Percentiles rank a stretch among this genome's conserved stretches.
These are phyloP conservation scores for Celoporthe dispersa DNA, from an alignment of 2,329 filamentous ascomycete genomes.

Conservation along the genomic window DNA sequence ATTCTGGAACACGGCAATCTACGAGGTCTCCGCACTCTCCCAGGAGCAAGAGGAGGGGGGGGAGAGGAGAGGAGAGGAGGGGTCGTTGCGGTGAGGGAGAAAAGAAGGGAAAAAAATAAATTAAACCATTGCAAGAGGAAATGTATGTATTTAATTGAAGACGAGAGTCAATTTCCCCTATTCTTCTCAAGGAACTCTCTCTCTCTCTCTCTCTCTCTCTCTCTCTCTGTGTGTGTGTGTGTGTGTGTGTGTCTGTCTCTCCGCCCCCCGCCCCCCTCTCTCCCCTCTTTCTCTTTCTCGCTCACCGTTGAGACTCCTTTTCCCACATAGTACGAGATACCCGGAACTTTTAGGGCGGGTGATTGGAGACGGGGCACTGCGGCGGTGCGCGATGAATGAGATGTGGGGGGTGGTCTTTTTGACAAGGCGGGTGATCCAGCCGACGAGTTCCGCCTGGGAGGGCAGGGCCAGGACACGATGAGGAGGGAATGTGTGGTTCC, in stretches of 20 bases:
- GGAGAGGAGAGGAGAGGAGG: not conserved
- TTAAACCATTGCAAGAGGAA: not conserved
- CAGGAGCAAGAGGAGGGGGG: not conserved
- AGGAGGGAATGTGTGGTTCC: slow-evolving; percentile 3
- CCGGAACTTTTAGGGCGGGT: not conserved
- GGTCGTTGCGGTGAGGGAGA: slow-evolving; percentile 3
- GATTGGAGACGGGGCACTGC: slow-evolving; percentile 8
- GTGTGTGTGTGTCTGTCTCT: no score
- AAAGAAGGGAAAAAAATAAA: not conserved
- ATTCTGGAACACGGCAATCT: slow-evolving; percentile 19
- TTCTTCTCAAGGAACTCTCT: not conserved
- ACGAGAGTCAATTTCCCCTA: slow-evolving; percentile 2
- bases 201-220: not conserved
- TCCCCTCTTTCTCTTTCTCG: not conserved
- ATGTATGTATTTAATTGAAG: not conserved
- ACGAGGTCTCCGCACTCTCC: slow-evolving; percentile 10
- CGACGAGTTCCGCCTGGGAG: slow-evolving; percentile 10
- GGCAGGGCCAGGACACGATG: not conserved
- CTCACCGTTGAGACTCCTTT: slow-evolving; percentile 11
- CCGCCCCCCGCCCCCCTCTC: no score
- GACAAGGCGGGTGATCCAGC: slow-evolving; percentile 13
- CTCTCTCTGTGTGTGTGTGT: no score
- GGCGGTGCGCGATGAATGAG: slow-evolving; percentile 14
- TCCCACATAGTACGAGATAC: not conserved
- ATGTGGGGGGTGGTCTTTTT: slow-evolving; percentile 2